These are phyloP conservation scores for Candida quercuum DNA, from an alignment of 805 yeast genomes.

Conservation along the genomic window DNA sequence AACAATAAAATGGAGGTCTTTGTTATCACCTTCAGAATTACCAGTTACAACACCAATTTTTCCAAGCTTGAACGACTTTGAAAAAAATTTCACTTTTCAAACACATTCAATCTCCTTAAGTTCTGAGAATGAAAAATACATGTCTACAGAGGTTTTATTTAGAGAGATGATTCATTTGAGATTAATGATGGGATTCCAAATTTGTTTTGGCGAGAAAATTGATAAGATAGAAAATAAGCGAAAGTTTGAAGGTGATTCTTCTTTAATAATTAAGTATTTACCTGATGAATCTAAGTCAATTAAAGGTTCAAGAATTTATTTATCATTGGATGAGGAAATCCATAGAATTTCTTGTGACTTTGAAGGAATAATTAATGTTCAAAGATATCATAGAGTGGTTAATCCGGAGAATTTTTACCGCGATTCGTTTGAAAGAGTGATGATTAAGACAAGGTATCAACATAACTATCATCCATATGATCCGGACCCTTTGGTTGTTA, in stretches of 20 bases:
- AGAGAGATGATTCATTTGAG: constrained; percentile 85
- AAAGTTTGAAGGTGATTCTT: constrained; percentile 49
- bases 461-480: constrained; percentile 53
- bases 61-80: constrained; percentile 65
- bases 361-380: constrained; percentile 72
- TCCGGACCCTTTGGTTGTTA: constrained; percentile 49
- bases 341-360: constrained; percentile 76
- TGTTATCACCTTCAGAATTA: constrained; percentile 88
- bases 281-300: constrained; percentile 35
- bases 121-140: constrained; percentile 45
- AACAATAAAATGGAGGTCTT: constrained; percentile 85
- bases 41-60: constrained; percentile 79
- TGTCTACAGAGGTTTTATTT: constrained; percentile 57
- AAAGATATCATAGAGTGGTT: constrained; percentile 48
- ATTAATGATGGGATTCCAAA: constrained; percentile 83
- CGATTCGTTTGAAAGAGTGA: constrained; percentile 40
- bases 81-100: constrained; percentile 69
- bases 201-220: constrained; percentile 71
- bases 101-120: constrained; percentile 75
- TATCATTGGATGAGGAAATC: constrained; percentile 76
- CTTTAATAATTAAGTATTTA: constrained; percentile 51
- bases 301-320: constrained; percentile 59
- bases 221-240: constrained; percentile 58
- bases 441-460: constrained; percentile 76
- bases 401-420: constrained; percentile 26